Evolutionary conservation across 768 basidiomycete genomes (phyloP).

Genomic region (Auriscalpium orientale): DNA sequence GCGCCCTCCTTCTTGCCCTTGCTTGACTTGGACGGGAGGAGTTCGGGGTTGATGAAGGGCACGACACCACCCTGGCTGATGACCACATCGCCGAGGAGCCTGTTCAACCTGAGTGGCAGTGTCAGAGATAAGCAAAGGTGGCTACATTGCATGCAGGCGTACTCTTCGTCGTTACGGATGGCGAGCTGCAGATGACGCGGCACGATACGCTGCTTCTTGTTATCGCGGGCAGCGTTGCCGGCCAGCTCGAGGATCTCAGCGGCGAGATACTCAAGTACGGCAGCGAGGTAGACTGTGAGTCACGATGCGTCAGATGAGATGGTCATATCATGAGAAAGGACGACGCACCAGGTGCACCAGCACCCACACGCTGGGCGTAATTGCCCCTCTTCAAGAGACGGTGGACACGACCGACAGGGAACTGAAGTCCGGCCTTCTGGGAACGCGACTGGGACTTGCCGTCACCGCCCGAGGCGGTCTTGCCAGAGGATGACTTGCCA

Average conservation of each 20-base stretch:
- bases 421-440: conserved; percentile 53
- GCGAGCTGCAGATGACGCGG: conserved; percentile 88
- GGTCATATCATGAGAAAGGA: background rate
- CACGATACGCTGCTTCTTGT: conserved; percentile 89
- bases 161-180: conserved; percentile 88
- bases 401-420: conserved; percentile 82
- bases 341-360: conserved; percentile 68
- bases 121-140: background rate
- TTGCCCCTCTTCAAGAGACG: conserved; percentile 68
- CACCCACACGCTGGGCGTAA: conserved; percentile 72
- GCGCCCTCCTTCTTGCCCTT: conserved; percentile 6
- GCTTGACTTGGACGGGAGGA: conserved; percentile 3
- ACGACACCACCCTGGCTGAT: conserved; percentile 90
- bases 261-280: conserved; percentile 84
- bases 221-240: conserved; percentile 73
- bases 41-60: conserved; percentile 50
- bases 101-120: conserved; percentile 45
- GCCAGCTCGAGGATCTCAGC: conserved; percentile 91
- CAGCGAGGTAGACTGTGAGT: conserved; percentile 70
- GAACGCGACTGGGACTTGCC: conserved; percentile 62
- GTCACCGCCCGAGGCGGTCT: conserved; percentile 34
- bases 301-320: background rate
- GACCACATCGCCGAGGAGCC: conserved; percentile 76
- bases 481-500: conserved; percentile 39
- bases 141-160: conserved; percentile 15